Percentiles rank a stretch among this genome's conserved stretches.
phyloP scores from a whole-genome alignment of 1,284 basidiomycete species.

The Termitomyces sp. region DNA sequence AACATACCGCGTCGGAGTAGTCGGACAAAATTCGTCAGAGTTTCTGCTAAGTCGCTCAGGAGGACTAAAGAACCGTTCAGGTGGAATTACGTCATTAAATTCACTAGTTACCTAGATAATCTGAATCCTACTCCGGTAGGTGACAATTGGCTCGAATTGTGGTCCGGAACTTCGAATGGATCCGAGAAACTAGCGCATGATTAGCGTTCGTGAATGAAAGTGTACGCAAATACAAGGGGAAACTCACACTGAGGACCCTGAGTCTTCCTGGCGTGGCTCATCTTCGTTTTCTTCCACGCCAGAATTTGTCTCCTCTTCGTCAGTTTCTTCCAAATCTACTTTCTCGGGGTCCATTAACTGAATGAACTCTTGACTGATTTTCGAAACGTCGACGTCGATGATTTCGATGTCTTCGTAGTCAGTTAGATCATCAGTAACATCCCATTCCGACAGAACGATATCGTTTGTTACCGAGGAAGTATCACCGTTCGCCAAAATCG shows the following conservation, averaged over 20 bases:
- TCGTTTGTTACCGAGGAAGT: background rate
- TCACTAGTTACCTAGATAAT: conserved; percentile 5
- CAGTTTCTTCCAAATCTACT: conserved; percentile 26
- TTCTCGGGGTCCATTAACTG: conserved; percentile 39
- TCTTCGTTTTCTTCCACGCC: conserved; percentile 23
- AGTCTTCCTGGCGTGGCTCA: conserved; percentile 5
- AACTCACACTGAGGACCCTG: background rate
- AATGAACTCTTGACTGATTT: conserved; percentile 48
- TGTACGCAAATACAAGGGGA: background rate
- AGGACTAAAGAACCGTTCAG: conserved; percentile 5
- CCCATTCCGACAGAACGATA: conserved; percentile 10
- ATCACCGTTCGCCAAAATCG: background rate
- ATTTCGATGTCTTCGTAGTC: conserved; percentile 18
- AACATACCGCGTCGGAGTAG: conserved; percentile 12
- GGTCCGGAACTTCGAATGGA: conserved; percentile 7
- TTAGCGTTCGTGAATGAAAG: background rate
- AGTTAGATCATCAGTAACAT: conserved; percentile 13
- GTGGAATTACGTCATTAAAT: no score
- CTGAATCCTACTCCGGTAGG: background rate
- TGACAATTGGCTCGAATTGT: background rate
- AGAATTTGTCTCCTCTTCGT: conserved; percentile 20
- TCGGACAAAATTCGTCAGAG: background rate
- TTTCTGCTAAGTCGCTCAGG: conserved; percentile 1
- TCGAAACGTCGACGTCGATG: conserved; percentile 50
- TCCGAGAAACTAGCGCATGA: conserved; percentile 2